Evolutionary conservation across 495 filamentous ascomycete genomes (phyloP).

Genomic region (Neurospora sp.): DNA sequence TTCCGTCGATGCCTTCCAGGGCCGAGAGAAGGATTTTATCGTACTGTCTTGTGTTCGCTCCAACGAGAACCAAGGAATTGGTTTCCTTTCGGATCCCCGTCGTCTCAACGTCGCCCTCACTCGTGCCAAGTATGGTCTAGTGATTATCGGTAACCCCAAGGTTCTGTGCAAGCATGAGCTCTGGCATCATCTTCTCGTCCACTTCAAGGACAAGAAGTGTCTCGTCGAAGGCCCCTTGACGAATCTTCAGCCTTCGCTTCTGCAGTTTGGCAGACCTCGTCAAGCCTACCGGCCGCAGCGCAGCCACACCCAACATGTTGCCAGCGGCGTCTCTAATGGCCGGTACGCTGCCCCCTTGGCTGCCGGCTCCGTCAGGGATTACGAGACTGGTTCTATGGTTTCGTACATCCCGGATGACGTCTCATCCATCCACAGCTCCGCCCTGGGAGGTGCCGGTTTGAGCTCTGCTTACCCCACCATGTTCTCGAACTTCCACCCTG

Average conservation of each 20-base stretch:
- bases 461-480: constrained; percentile 80
- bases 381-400: constrained; percentile 79
- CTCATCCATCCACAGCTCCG: constrained; percentile 87
- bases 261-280: constrained; percentile 93
- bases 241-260: constrained; percentile 85
- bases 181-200: constrained; percentile 91
- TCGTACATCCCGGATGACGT: constrained; percentile 96
- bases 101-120: constrained; percentile 99
- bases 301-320: constrained; percentile 50
- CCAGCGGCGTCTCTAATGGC: constrained; percentile 54
- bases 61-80: constrained; percentile 98
- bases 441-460: constrained; percentile 71
- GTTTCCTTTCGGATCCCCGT: constrained; percentile 95
- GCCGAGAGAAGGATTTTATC: constrained; percentile 98
- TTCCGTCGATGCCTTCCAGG: constrained; percentile 97
- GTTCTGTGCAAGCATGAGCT: constrained; percentile 95
- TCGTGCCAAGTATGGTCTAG: constrained; percentile 89
- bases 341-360: constrained; percentile 33
- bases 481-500: constrained; percentile 83
- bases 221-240: constrained; percentile 94
- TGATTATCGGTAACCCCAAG: constrained; percentile 96
- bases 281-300: constrained; percentile 85
- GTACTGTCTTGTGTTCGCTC: constrained; percentile 96
- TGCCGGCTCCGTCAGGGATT: constrained; percentile 51
- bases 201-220: constrained; percentile 96